These are phyloP conservation scores for Dalechampia spathulata DNA, from an alignment of 441 rosid species.

Conservation along the genomic window DNA sequence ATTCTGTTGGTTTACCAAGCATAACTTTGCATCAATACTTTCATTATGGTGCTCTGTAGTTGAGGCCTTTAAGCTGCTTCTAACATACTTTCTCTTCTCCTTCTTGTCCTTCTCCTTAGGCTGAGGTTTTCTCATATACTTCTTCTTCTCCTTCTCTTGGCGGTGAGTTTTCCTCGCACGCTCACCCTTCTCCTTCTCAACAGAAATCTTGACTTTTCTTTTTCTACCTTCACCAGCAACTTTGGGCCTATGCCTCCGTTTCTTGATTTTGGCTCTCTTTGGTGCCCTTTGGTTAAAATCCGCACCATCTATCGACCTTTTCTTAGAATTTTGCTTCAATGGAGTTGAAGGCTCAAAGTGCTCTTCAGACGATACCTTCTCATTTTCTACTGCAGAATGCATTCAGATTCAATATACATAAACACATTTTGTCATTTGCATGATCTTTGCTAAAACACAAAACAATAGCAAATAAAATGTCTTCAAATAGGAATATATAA, in stretches of 20 bases:
- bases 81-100: not conserved
- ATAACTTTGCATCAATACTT: not conserved
- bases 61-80: not conserved
- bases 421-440: not conserved
- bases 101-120: not conserved
- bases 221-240: slow-evolving; percentile 2
- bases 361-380: not conserved
- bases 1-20: not conserved
- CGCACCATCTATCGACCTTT: not conserved
- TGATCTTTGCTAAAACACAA: not conserved
- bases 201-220: not conserved
- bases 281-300: not conserved
- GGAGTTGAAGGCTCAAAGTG: slow-evolving; percentile 6
- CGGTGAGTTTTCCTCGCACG: not conserved
- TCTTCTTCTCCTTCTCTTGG: not conserved
- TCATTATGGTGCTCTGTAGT: not conserved
- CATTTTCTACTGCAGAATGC: not conserved
- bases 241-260: slow-evolving; percentile 11
- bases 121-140: not conserved
- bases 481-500: not conserved
- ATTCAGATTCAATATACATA: not conserved
- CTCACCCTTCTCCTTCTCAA: not conserved
- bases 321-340: not conserved
- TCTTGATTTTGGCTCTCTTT: slow-evolving; percentile 6
- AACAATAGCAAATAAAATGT: not conserved